These are phyloP conservation scores for Exophiala phaeomuriformis DNA, from an alignment of 2,329 filamentous ascomycete species.

Conservation along the genomic window DNA sequence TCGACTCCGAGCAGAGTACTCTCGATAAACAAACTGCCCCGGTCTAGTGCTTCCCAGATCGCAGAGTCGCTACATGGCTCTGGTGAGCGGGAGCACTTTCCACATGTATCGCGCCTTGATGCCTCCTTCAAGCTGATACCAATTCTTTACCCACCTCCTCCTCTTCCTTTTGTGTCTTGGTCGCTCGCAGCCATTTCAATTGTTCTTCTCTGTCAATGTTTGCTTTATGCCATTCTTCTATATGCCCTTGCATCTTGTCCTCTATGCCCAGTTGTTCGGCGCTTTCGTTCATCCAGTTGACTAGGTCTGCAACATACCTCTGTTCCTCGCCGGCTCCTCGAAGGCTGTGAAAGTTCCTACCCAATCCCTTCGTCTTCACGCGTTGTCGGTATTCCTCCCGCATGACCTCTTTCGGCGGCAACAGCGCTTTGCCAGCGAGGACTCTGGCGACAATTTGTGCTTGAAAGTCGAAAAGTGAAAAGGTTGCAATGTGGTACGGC, in stretches of 20 bases:
- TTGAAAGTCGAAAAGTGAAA: constrained; percentile 64
- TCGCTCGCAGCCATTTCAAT: constrained; percentile 6
- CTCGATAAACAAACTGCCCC: too few relatives aligned
- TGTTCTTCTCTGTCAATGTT: constrained; percentile 8
- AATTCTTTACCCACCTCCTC: background rate
- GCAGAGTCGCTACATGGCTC: background rate
- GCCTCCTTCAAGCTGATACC: background rate
- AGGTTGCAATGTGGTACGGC: constrained; percentile 60
- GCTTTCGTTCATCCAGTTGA: constrained; percentile 33
- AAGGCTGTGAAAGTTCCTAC: constrained; percentile 35
- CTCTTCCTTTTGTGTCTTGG: background rate
- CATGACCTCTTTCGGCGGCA: constrained; percentile 43
- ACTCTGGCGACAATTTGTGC: constrained; percentile 55
- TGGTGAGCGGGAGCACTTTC: background rate
- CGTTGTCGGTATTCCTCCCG: constrained; percentile 30
- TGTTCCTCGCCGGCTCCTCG: constrained; percentile 31
- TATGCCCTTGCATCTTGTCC: constrained; percentile 21
- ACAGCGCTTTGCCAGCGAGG: constrained; percentile 43
- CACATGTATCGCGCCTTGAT: background rate
- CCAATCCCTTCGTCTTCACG: constrained; percentile 28
- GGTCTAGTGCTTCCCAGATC: too few relatives aligned
- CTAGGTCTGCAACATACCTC: constrained; percentile 31
- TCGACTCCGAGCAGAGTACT: too few relatives aligned
- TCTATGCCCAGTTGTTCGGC: constrained; percentile 7
- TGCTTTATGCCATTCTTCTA: constrained; percentile 13